Evolutionary conservation across 2,329 filamentous ascomycete genomes (phyloP), one percentile per base, ranked within the genome.

Genomic region (Ophiocordyceps camponoti-floridani): DNA sequence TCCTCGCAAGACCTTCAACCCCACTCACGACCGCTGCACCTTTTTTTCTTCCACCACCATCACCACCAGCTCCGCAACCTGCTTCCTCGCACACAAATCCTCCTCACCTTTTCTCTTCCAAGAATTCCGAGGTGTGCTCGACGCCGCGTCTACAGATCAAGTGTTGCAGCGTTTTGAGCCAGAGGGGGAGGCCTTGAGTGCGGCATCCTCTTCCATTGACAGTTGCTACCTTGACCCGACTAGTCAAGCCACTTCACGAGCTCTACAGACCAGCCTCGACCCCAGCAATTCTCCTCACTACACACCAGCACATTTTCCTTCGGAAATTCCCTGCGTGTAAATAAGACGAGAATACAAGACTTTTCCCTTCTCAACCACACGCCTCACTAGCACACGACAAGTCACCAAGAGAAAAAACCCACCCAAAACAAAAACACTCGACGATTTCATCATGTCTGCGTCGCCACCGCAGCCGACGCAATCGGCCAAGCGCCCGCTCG

Each of bases 221-320:
- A 37, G 30, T 55, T 56, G 54, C 55, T 43, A 50, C 46, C 50
- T 52, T 56, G 51, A 51, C 53, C 57, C 57, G 54, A 57, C 49
- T 52, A 46, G 42, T 46, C 47, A 57, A 49, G 53, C 57, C 61
- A 62, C 58, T 60, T 62, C 61, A 62, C 60, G 59, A 58, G 54
- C 55, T 55, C 56, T 60, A 54, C 59, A 57, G 59, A 64, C 35
- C 35, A 64, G 26, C 60, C 61, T 56, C 62, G 62, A 61, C 61
- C 53, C 59, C 57, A 59, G 51, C 59, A 56, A 57, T 49, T 23
- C 53, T 60, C 63, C 62, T 64, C 72, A 73, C 70, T 75, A 68
- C 83, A 88, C 82, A 38, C 16, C 83, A 86, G 81, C 84, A 84
- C 79, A 82, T 87, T 89, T 88, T 87, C 81, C 70, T 87, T 85